Conservation (phyloP, 192 early-diverging fungal genomes). For the Podila epigama region DNA sequence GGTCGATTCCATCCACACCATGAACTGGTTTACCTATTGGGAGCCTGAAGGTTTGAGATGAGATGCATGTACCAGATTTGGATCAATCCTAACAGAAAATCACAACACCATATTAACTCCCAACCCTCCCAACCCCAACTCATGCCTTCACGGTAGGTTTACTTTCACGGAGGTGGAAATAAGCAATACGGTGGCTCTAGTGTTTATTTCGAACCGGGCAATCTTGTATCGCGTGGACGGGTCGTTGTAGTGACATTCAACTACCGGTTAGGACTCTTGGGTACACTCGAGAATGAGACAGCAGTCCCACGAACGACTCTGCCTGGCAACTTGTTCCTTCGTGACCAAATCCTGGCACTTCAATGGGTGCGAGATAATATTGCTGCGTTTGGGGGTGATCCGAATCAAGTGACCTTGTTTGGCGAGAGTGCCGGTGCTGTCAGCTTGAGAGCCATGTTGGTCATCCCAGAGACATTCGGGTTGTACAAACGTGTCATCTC, state of each 20-base stretch:
- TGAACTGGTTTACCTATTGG: neutral
- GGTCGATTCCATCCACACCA: too few relatives aligned
- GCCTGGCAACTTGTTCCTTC: slow-evolving; percentile 2
- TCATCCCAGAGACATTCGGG: neutral
- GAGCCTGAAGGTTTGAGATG: too few relatives aligned
- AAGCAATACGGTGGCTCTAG: neutral
- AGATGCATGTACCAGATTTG: neutral
- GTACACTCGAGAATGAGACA: neutral
- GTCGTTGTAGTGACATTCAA: slow-evolving; percentile 15
- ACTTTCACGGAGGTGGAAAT: slow-evolving; percentile 5
- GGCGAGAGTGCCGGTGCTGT: slow-evolving; percentile 41
- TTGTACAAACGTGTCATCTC: neutral
- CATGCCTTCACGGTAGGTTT: neutral
- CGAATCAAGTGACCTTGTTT: slow-evolving; percentile 56
- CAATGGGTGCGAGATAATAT: slow-evolving; percentile 67
- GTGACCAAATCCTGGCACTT: slow-evolving; percentile 45
- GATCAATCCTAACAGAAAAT: neutral
- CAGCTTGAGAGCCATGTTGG: neutral
- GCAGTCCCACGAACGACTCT: neutral
- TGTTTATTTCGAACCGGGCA: neutral
- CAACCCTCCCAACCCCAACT: too few relatives aligned
- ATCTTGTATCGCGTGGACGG: slow-evolving; percentile 12
- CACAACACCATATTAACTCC: neutral
- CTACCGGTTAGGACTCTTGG: slow-evolving; percentile 4
- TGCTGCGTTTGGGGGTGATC: slow-evolving; percentile 66